Evolutionary conservation across 2,329 filamentous ascomycete genomes (phyloP), one percentile per base, ranked within the genome.

Genomic region (Arachnomyces sp.): DNA sequence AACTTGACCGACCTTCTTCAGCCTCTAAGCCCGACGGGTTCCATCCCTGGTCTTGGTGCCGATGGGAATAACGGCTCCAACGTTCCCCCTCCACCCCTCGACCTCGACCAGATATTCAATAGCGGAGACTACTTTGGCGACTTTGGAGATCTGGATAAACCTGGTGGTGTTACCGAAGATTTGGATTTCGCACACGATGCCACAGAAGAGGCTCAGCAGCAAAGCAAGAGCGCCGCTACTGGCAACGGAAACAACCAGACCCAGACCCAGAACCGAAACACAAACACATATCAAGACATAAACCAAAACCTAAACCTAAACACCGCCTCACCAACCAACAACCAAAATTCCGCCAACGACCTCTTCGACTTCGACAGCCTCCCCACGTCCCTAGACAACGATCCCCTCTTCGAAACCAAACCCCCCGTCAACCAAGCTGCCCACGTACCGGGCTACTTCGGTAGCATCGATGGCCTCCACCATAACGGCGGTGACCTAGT

Each of bases 21-120:
- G 5, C 88, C 88, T 0, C 71, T 94, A 9, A 89, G 82, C 53
- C 88, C 88, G 0, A 84, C 78, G 0, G 87, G 86, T 3, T 74
- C 76, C 12, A 84, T 94, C 28, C 84, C 86, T 1, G 84, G 84
- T 3, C 60, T 92, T 4, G 54, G 47, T 17, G 34, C 34, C 13
- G 49, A 55, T 36, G 47, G 51, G 28, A 62, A 66, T 29, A 64
- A 65, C 36, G 58, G 55, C 20, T 58, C 58, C 11, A 60, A 52
- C 28, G 57, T 72, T 2, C 62, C 60, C 4, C 64, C 64, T 17
- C 64, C 66, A 1, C 58, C 63, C 3, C 64, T 77, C 29, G 74
- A 79, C 44, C 65, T 79, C 2, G 73, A 77, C 47, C 63, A 66
- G n/a, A 75, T 79, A 44, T 71, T 79, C 44, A 71, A 74, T 46